Evolutionary conservation across 1,284 basidiomycete species (phyloP).

Genomic region (Marasmius oreades): DNA sequence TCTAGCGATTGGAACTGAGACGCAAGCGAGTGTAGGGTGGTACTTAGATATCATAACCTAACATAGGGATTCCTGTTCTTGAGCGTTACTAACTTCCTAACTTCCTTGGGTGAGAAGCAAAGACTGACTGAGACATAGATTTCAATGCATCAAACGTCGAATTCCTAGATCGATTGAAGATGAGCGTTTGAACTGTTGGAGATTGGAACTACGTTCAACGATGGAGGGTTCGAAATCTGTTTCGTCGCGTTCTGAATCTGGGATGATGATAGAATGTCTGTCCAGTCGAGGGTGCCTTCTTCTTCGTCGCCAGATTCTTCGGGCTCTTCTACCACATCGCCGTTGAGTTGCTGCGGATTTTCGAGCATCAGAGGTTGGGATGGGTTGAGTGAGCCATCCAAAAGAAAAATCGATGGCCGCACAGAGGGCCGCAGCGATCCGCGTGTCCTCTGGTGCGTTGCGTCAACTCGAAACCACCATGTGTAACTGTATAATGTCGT

Average conservation of each 20-base stretch:
- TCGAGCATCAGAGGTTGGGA: too few relatives aligned
- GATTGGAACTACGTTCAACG: slow-evolving; percentile 68
- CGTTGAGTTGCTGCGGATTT: slow-evolving; percentile 14
- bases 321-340: slow-evolving; percentile 38
- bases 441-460: too few relatives aligned
- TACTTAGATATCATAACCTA: slow-evolving; percentile 76
- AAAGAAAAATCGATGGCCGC: too few relatives aligned
- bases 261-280: slow-evolving; percentile 37
- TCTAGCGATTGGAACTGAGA: slow-evolving; percentile 64
- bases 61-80: too few relatives aligned
- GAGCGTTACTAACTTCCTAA: too few relatives aligned
- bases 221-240: slow-evolving; percentile 93
- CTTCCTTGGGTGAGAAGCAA: too few relatives aligned
- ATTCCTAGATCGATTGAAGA: slow-evolving; percentile 64
- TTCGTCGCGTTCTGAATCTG: slow-evolving; percentile 80
- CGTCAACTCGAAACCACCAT: too few relatives aligned
- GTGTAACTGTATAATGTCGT: too few relatives aligned
- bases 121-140: slow-evolving; percentile 63
- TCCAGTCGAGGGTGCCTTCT: slow-evolving; percentile 45
- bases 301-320: slow-evolving; percentile 40
- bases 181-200: slow-evolving; percentile 82
- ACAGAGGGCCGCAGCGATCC: too few relatives aligned
- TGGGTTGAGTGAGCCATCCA: too few relatives aligned
- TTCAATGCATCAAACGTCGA: slow-evolving; percentile 85
- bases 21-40: slow-evolving; percentile 60